These are phyloP conservation scores for Neurospora sp. DNA, from an alignment of 495 filamentous ascomycete genomes.

Conservation along the genomic window DNA sequence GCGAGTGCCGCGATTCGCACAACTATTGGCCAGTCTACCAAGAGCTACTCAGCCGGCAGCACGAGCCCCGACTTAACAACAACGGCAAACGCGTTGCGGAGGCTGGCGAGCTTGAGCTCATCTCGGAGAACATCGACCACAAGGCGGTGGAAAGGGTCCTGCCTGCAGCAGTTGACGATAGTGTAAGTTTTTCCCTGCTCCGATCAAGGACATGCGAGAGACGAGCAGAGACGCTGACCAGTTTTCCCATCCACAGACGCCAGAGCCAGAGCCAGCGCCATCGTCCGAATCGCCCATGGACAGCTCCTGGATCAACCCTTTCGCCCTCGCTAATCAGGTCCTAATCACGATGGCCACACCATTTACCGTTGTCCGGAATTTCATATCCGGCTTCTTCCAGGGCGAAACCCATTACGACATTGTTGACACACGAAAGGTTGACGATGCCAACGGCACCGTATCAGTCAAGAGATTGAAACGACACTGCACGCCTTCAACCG, in stretches of 20 bases:
- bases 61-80: neutral
- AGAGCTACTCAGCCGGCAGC: neutral
- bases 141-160: neutral
- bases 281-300: neutral
- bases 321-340: neutral
- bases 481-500: neutral
- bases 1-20: slow-evolving; percentile 9
- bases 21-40: slow-evolving; percentile 2
- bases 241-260: neutral
- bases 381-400: neutral
- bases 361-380: neutral
- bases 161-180: neutral
- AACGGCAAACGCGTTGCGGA: slow-evolving; percentile 18
- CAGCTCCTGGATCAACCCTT: neutral
- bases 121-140: slow-evolving; percentile 5
- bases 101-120: slow-evolving; percentile 16
- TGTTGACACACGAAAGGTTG: slow-evolving; percentile 10
- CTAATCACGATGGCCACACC: neutral
- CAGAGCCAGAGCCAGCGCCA: neutral
- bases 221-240: slow-evolving; percentile 8
- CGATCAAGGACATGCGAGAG: slow-evolving; percentile 1
- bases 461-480: slow-evolving; percentile 22
- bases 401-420: slow-evolving; percentile 1
- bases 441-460: slow-evolving; percentile 3
- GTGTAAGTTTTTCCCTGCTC: neutral